phyloP scores from a whole-genome alignment of 305 asterid genomes.

The Andrographis paniculata region DNA sequence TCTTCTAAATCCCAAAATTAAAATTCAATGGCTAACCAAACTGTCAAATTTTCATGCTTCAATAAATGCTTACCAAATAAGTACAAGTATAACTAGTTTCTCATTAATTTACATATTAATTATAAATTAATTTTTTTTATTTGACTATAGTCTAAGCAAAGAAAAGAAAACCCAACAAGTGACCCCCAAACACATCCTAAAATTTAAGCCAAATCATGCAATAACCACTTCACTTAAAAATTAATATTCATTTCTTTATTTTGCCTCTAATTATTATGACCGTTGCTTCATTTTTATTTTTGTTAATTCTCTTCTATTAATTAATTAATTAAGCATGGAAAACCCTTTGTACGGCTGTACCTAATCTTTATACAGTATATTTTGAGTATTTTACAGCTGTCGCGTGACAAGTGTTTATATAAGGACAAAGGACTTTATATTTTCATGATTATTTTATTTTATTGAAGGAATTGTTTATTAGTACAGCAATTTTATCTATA shows the following conservation, averaged over 20 bases:
- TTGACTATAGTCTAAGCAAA: constrained; percentile 25
- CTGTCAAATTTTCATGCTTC: too few relatives aligned
- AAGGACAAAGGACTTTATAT: constrained; percentile 12
- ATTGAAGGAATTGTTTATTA: too few relatives aligned
- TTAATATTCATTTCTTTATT: too few relatives aligned
- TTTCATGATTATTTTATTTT: not conserved
- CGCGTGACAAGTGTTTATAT: constrained; percentile 10
- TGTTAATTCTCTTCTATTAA: not conserved
- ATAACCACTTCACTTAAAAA: constrained; percentile 19
- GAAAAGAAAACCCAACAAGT: constrained; percentile 25
- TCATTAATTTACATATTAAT: too few relatives aligned
- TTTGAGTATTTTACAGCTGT: constrained; percentile 21
- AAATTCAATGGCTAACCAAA: not conserved
- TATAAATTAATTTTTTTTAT: constrained; percentile 8
- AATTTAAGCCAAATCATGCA: constrained; percentile 24
- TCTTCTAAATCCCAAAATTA: not conserved
- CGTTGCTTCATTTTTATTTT: not conserved
- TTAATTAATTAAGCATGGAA: constrained; percentile 18
- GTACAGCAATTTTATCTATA: too few relatives aligned
- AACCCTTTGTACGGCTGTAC: not conserved
- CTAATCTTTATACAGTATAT: constrained; percentile 15
- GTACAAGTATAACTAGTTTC: not conserved
- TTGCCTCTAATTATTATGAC: constrained; percentile 2
- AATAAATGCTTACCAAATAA: not conserved
- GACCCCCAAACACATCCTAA: too few relatives aligned